Conservation (phyloP, 1,284 basidiomycete genomes). For the Trametes hirsuta region DNA sequence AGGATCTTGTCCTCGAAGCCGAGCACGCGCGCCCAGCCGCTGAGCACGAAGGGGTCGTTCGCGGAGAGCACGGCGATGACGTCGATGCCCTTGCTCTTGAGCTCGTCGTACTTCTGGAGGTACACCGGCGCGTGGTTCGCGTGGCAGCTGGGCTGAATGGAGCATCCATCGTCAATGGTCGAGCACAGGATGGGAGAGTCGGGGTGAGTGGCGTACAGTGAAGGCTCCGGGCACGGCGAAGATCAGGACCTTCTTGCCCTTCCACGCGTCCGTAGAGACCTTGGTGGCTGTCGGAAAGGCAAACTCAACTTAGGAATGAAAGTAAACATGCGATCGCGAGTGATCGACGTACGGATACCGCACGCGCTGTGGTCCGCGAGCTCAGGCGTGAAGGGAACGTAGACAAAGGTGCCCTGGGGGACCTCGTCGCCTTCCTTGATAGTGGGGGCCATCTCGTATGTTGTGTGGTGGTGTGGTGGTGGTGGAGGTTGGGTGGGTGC, state of each 20-base stretch:
- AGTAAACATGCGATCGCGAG: neutral
- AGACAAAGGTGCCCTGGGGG: conserved; percentile 63
- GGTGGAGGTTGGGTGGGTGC: neutral
- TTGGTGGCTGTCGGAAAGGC: conserved; percentile 42
- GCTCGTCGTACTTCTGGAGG: conserved; percentile 60
- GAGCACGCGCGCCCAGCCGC: conserved; percentile 73
- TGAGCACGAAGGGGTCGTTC: conserved; percentile 79
- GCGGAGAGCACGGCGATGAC: conserved; percentile 68
- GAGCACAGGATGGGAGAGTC: neutral
- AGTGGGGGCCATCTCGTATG: conserved; percentile 6
- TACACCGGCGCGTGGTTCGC: conserved; percentile 73
- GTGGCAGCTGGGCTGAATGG: conserved; percentile 68
- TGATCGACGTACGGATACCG: conserved; percentile 55
- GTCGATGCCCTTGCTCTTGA: conserved; percentile 78
- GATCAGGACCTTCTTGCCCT: conserved; percentile 82
- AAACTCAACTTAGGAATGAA: neutral
- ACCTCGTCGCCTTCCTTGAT: conserved; percentile 68
- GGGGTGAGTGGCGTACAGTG: conserved; percentile 52
- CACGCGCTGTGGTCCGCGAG: conserved; percentile 70
- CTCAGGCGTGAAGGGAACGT: conserved; percentile 66
- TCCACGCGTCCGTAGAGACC: conserved; percentile 67
- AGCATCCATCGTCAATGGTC: neutral
- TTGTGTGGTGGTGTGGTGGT: neutral
- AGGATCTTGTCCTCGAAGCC: conserved; percentile 68
- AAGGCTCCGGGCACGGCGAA: conserved; percentile 80